phyloP scores from a whole-genome alignment of 371 early-diverging fungal species.

The Mortierella sp. region DNA sequence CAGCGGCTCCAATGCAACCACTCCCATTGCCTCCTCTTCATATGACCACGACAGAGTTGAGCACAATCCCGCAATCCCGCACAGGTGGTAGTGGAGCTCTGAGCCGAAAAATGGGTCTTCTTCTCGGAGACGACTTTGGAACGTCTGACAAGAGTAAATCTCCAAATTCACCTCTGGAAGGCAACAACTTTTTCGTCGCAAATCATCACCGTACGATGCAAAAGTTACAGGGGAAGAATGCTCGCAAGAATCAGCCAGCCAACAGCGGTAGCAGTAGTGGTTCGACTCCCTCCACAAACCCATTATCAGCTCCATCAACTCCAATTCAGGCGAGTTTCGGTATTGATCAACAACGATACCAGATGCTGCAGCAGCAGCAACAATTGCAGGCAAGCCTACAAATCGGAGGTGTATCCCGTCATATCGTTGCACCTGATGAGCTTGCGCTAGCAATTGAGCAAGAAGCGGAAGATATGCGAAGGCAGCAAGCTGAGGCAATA shows the following conservation, averaged over 20 bases:
- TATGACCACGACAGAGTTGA: constrained; percentile 4
- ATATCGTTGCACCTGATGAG: constrained; percentile 49
- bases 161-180: constrained; percentile 26
- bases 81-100: constrained; percentile 29
- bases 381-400: constrained; percentile 37
- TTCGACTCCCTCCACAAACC: constrained; percentile 23
- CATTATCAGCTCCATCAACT: constrained; percentile 1
- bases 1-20: constrained; percentile 11
- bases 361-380: constrained; percentile 31
- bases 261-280: neutral
- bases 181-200: constrained; percentile 41
- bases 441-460: constrained; percentile 42
- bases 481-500: constrained; percentile 24
- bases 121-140: constrained; percentile 44
- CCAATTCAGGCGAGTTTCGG: constrained; percentile 13
- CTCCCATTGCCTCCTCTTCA: constrained; percentile 35
- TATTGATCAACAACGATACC: constrained; percentile 26
- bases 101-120: constrained; percentile 40
- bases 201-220: constrained; percentile 55
- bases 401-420: constrained; percentile 39
- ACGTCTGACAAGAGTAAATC: constrained; percentile 17
- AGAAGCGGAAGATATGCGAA: constrained; percentile 35
- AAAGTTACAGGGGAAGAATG: constrained; percentile 27
- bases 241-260: constrained; percentile 8
- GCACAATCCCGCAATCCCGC: neutral